Percentiles rank a stretch among this genome's conserved stretches.
Evolutionary conservation across 306 rosid genomes (phyloP).

Genomic region (Malus sieversii): DNA sequence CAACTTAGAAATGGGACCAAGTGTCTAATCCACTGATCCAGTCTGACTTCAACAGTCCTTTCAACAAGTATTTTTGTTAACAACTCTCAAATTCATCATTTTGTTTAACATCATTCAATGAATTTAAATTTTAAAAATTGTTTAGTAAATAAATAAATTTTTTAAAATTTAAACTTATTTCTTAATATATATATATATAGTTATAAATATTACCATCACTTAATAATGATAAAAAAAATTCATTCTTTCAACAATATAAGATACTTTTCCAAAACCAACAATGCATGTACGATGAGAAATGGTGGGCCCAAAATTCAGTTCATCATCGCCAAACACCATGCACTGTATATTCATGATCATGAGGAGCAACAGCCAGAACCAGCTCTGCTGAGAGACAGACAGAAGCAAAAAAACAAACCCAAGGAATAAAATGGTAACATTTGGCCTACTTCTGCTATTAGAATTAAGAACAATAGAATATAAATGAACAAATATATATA

Average conservation of each 20-base stretch:
- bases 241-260: no score
- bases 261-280: no score
- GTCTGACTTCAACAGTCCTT: not conserved
- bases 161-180: no score
- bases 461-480: not conserved
- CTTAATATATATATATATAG: no score
- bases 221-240: no score
- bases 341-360: not conserved
- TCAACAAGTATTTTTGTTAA: not conserved
- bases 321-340: not conserved
- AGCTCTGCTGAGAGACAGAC: not conserved
- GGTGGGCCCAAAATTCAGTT: not conserved
- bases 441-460: not conserved
- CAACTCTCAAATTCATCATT: no score
- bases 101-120: rapidly evolving
- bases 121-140: no score
- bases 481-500: not conserved
- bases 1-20: not conserved
- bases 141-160: no score
- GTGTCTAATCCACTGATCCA: not conserved
- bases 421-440: not conserved
- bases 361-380: not conserved
- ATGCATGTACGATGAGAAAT: not conserved
- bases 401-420: not conserved
- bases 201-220: no score